Evolutionary conservation across 2,329 filamentous ascomycete genomes (phyloP).

Genomic region (Fonsecaea erecta): DNA sequence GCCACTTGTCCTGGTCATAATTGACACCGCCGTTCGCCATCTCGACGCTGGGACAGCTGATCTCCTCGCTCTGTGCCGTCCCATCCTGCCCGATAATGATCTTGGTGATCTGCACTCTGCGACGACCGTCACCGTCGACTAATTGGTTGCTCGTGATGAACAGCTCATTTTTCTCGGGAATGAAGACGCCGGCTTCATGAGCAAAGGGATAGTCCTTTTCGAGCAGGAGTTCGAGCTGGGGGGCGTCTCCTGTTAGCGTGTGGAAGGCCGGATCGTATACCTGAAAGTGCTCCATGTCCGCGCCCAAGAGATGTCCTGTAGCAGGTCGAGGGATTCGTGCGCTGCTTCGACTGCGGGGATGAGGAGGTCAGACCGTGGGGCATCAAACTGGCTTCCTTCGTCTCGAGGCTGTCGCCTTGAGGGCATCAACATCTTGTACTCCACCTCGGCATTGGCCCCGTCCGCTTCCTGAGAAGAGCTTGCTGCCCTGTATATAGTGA

Average conservation of each 20-base stretch:
- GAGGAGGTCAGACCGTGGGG: too few relatives aligned
- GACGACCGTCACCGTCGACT: slow-evolving; percentile 3
- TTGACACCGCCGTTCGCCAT: slow-evolving; percentile 33
- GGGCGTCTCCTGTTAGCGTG: slow-evolving; percentile 38
- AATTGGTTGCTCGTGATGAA: slow-evolving; percentile 48
- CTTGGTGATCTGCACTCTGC: slow-evolving; percentile 4
- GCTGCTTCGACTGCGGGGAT: too few relatives aligned
- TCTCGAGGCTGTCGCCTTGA: too few relatives aligned
- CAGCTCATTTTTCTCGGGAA: slow-evolving; percentile 41
- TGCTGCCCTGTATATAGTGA: too few relatives aligned
- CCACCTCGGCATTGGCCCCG: too few relatives aligned
- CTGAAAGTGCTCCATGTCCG: slow-evolving; percentile 1
- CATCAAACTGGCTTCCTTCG: too few relatives aligned
- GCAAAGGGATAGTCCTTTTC: slow-evolving; percentile 54
- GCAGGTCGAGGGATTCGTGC: too few relatives aligned
- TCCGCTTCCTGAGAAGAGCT: too few relatives aligned
- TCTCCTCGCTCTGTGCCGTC: slow-evolving; percentile 24
- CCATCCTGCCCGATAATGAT: slow-evolving; percentile 23
- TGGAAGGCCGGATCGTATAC: slow-evolving; percentile 8
- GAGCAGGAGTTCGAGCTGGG: slow-evolving; percentile 46
- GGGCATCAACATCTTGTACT: too few relatives aligned
- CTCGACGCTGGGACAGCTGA: slow-evolving; percentile 6
- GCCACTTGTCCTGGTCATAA: slow-evolving; percentile 24
- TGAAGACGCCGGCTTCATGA: slow-evolving; percentile 54
- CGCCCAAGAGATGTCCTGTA: too few relatives aligned